A percentile compares a stretch with the other conserved stretches of the same genome.
phyloP scores from a whole-genome alignment of 768 basidiomycete genomes.

The Cubamyces sp. region DNA sequence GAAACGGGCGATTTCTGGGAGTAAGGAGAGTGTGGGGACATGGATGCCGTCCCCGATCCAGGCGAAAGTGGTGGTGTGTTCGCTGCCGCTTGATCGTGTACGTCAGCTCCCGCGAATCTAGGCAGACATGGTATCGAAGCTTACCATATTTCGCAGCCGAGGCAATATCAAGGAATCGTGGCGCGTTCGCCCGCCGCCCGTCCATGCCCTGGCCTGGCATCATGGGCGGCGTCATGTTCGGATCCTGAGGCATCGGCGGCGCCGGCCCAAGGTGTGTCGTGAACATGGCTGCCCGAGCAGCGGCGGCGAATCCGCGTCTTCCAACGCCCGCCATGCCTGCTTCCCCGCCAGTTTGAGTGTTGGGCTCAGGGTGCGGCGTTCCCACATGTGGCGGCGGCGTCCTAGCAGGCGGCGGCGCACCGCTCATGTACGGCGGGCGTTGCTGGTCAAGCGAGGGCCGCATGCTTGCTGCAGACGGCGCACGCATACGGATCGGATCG shows the following conservation, averaged over 20 bases:
- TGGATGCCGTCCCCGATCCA: slow-evolving; percentile 31
- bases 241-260: slow-evolving; percentile 13
- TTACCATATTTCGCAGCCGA: slow-evolving; percentile 32
- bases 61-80: slow-evolving; percentile 36
- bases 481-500: slow-evolving; percentile 21
- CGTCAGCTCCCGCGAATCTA: neutral
- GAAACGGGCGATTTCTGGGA: slow-evolving; percentile 33
- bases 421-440: slow-evolving; percentile 22
- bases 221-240: slow-evolving; percentile 4
- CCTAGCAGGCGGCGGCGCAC: slow-evolving; percentile 6
- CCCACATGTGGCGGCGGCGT: slow-evolving; percentile 8
- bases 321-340: slow-evolving; percentile 94
- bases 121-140: neutral
- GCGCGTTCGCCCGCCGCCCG: slow-evolving; percentile 37
- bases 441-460: slow-evolving; percentile 27
- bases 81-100: slow-evolving; percentile 16
- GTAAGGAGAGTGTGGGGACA: slow-evolving; percentile 33
- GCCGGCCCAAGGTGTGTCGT: slow-evolving; percentile 26
- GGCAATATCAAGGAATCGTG: slow-evolving; percentile 37
- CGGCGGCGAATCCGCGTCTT: slow-evolving; percentile 78
- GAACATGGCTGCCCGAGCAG: slow-evolving; percentile 65
- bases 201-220: slow-evolving; percentile 34
- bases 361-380: slow-evolving; percentile 40
- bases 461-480: slow-evolving; percentile 32
- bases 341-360: slow-evolving; percentile 75